Conservation (phyloP, 2,329 filamentous ascomycete species). For the Aspergillus eucalypticola region DNA sequence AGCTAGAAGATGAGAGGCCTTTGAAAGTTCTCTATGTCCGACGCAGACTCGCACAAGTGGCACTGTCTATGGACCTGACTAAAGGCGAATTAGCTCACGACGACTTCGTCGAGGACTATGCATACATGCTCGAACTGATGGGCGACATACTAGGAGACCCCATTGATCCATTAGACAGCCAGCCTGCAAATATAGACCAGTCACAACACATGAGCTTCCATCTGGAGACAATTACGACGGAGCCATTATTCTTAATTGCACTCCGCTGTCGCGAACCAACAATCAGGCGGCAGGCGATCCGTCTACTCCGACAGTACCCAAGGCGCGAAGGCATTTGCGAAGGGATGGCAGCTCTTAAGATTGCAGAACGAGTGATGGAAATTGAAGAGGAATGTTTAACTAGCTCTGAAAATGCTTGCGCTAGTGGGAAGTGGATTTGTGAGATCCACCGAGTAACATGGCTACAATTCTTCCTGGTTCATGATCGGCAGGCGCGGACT, state of each 20-base stretch:
- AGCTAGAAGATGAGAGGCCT: neutral
- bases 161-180: neutral
- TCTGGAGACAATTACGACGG: neutral
- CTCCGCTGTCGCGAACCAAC: slow-evolving; percentile 2
- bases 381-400: neutral
- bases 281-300: neutral
- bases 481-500: neutral
- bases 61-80: neutral
- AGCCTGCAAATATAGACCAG: neutral
- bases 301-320: neutral
- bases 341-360: neutral
- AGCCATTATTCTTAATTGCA: slow-evolving; percentile 4
- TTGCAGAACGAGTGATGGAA: neutral
- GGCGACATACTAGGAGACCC: neutral
- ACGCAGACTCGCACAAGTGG: neutral
- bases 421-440: neutral
- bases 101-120: neutral
- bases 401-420: neutral
- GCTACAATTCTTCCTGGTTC: neutral
- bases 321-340: slow-evolving; percentile 9
- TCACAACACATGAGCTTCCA: neutral
- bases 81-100: slow-evolving; percentile 8
- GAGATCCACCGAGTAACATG: neutral
- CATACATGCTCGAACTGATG: neutral
- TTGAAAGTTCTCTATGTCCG: neutral